Evolutionary conservation across 2,329 filamentous ascomycete species (phyloP).

Genomic region (Seiridium unicorne): DNA sequence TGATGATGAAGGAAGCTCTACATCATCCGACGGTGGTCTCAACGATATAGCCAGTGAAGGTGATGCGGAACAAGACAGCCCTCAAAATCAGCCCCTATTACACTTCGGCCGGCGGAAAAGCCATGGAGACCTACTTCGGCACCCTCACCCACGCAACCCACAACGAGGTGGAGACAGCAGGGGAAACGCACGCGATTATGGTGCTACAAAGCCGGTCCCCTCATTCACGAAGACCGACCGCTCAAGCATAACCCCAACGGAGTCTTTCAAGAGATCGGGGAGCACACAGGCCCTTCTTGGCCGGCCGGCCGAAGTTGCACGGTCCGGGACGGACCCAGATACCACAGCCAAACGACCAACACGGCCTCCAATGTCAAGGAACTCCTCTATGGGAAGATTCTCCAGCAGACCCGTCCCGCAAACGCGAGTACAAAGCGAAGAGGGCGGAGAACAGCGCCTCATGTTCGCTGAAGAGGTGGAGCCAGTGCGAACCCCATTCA

Average conservation of each 20-base stretch:
- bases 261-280: slow-evolving; percentile 10
- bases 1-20: slow-evolving; percentile 19
- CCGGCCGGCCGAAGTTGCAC: slow-evolving; percentile 8
- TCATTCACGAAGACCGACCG: slow-evolving; percentile 9
- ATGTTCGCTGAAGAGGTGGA: slow-evolving; percentile 57
- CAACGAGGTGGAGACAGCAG: slow-evolving; percentile 18
- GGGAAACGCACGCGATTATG: slow-evolving; percentile 21
- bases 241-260: slow-evolving; percentile 14
- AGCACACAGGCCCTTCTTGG: slow-evolving; percentile 11
- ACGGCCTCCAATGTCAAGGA: slow-evolving; percentile 38
- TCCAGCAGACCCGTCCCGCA: slow-evolving; percentile 63
- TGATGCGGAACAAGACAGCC: slow-evolving; percentile 35
- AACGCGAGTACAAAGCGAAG: slow-evolving; percentile 55
- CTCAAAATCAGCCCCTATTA: slow-evolving; percentile 24
- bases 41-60: slow-evolving; percentile 39
- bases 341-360: slow-evolving; percentile 18
- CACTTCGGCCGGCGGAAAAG: slow-evolving; percentile 33
- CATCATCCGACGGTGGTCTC: slow-evolving; percentile 28
- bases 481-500: slow-evolving; percentile 33
- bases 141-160: slow-evolving; percentile 22
- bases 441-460: slow-evolving; percentile 57
- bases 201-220: slow-evolving; percentile 18
- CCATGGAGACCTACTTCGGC: slow-evolving; percentile 36
- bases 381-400: slow-evolving; percentile 55
- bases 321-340: neutral